These are phyloP conservation scores for Mycocentrospora acerina DNA, from an alignment of 2,329 filamentous ascomycete species.

Conservation along the genomic window DNA sequence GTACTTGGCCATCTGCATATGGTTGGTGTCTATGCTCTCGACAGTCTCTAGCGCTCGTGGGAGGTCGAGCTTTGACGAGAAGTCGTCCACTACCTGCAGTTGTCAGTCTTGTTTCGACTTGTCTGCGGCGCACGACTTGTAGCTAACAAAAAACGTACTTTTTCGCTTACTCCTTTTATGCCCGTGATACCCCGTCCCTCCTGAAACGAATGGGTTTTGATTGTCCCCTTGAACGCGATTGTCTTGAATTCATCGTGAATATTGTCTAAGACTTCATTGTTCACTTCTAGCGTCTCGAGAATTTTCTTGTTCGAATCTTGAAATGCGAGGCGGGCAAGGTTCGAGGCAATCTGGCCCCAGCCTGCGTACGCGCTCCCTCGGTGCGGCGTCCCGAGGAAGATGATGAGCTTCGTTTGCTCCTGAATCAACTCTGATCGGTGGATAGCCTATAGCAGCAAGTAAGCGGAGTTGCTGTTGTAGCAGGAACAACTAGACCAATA, in stretches of 20 bases:
- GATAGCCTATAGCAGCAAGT: slow-evolving; percentile 38
- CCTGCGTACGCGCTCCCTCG: slow-evolving; percentile 34
- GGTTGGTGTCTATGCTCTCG: slow-evolving; percentile 45
- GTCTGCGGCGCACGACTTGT: slow-evolving; percentile 3
- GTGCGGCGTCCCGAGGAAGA: slow-evolving; percentile 48
- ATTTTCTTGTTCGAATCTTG: slow-evolving; percentile 40
- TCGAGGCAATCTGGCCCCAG: slow-evolving; percentile 40
- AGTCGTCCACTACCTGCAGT: slow-evolving; percentile 42
- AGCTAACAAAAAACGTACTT: no score
- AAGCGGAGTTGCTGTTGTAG: slow-evolving; percentile 3
- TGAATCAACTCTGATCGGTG: slow-evolving; percentile 28
- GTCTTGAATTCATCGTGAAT: slow-evolving; percentile 41
- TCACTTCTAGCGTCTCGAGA: slow-evolving; percentile 32
- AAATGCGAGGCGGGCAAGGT: slow-evolving; percentile 34
- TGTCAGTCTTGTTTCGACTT: slow-evolving; percentile 10
- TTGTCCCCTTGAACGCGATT: slow-evolving; percentile 19
- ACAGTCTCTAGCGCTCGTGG: slow-evolving; percentile 37
- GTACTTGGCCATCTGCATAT: slow-evolving; percentile 43
- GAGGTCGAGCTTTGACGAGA: slow-evolving; percentile 45
- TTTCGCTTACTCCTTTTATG: slow-evolving; percentile 20
- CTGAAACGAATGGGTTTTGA: slow-evolving; percentile 47
- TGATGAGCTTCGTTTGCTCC: slow-evolving; percentile 31
- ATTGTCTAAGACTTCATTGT: slow-evolving; percentile 42
- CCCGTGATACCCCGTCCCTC: slow-evolving; percentile 25
- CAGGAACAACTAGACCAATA: slow-evolving; percentile 11